A percentile compares a stretch with the other conserved stretches of the same genome.
These are phyloP conservation scores for Flaveria ramosissima DNA, from an alignment of 129 eudicot species.

Conservation along the genomic window DNA sequence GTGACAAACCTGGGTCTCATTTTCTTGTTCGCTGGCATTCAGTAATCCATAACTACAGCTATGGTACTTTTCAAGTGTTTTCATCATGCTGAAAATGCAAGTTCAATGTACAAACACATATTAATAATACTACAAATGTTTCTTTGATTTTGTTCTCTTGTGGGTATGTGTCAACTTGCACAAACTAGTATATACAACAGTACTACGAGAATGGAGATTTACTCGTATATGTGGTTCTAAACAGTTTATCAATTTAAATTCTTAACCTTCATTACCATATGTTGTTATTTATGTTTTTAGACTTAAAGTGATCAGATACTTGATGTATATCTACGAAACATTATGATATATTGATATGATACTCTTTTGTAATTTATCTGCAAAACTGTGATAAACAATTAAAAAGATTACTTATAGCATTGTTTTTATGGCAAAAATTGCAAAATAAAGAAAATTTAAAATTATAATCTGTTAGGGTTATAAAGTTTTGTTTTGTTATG, in stretches of 20 bases:
- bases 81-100: constrained; percentile 45
- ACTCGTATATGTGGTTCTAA: background rate
- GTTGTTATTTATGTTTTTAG: background rate
- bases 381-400: constrained; percentile 1
- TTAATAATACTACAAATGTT: no score
- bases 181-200: no score
- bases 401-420: no score
- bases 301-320: background rate
- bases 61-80: constrained; percentile 60
- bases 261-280: background rate
- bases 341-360: background rate
- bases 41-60: constrained; percentile 53
- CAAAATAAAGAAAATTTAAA: no score
- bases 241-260: constrained; percentile 10
- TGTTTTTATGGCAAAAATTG: no score
- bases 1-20: constrained; percentile 44
- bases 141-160: no score
- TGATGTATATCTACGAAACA: no score
- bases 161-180: no score
- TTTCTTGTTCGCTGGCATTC: constrained; percentile 42
- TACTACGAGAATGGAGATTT: no score
- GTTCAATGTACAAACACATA: background rate
- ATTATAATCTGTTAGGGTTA: constrained; percentile 9
- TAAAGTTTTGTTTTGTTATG: background rate
- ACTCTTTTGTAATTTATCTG: no score